Evolutionary conservation across 768 basidiomycete species (phyloP), one percentile per base, ranked within the genome.

Genomic region (Dendrothele bispora): DNA sequence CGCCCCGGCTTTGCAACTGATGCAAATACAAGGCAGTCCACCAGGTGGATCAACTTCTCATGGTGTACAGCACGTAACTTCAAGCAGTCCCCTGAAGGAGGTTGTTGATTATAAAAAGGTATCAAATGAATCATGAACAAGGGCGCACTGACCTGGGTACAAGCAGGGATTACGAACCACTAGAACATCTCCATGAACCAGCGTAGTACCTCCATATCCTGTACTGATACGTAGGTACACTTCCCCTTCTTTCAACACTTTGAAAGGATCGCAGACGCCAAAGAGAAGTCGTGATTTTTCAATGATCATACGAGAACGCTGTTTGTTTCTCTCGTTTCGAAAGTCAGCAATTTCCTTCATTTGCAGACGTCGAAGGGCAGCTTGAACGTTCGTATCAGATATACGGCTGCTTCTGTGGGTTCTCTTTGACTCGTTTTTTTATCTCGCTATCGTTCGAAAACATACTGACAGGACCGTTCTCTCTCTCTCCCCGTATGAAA

Each of bases 141-240:
- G 15, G 22, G 45, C 12, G 36, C 2, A 50, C 64, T 4, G 42
- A 80, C 82, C 84, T 18, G 84, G 83, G 62, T 86, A 82, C 37
- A 86, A 70, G 52, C 84, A 87, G 0, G 84, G 84, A 58, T 87
- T 87, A 18, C 83, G 68, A 4, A 84, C 82, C 4, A 86, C 77
- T 4, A 86, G 65, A 0, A 85, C 82, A 53, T 84, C 80, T 0
- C 76, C 73, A 51, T 84, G 76, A 30, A 80, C 79, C 1, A 77
- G 71, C 0, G 83, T 83, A 4, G 76, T 65, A 0, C 69, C 68
- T 3, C 83, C 84, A 30, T 73, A 75, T 17, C 77, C 69, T 1
- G 71, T 65, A 0, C 76, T 79, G 26, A 86, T 75, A 2, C 83
- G 73, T 17, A 86, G 74, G 54, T 83, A 77, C 0, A 86, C 82